Percentiles rank a stretch among this genome's conserved stretches.
phyloP scores from a whole-genome alignment of 164 flowering plant genomes.

The Magnolia sinica region DNA sequence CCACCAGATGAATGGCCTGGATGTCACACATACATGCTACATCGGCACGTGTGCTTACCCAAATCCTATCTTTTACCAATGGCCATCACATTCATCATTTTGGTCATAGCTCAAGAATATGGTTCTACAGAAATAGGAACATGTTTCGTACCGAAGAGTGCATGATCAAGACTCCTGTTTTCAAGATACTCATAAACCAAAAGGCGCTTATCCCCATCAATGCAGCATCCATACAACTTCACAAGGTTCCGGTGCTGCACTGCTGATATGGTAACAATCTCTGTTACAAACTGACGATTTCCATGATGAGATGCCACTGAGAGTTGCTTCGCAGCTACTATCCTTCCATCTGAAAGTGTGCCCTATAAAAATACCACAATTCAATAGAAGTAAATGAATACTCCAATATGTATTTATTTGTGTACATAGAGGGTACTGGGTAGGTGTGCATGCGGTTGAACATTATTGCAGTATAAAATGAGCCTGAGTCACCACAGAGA shows the following conservation, averaged over 20 bases:
- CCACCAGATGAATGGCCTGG: neutral
- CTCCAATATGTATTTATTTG: neutral
- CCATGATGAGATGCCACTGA: slow-evolving; percentile 70
- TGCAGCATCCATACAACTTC: slow-evolving; percentile 76
- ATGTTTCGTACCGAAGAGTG: slow-evolving; percentile 51
- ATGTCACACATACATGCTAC: neutral
- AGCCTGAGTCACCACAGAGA: too few species aligned
- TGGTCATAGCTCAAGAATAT: neutral
- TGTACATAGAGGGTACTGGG: too few species aligned
- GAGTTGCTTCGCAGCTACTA: slow-evolving; percentile 66
- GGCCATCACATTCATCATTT: neutral
- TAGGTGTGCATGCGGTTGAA: too few species aligned
- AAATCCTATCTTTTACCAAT: neutral
- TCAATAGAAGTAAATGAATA: slow-evolving; percentile 7
- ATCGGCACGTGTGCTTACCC: neutral
- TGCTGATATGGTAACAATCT: slow-evolving; percentile 77
- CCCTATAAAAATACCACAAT: slow-evolving; percentile 34
- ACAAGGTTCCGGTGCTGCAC: slow-evolving; percentile 84
- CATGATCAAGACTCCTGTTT: slow-evolving; percentile 74
- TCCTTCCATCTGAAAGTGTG: slow-evolving; percentile 55
- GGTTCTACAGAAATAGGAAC: neutral
- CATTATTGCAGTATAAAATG: too few species aligned
- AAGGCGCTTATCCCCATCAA: slow-evolving; percentile 58
- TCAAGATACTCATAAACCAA: slow-evolving; percentile 78
- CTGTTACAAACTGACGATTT: slow-evolving; percentile 66